Evolutionary conservation across 169 alveolate species (phyloP).

Genomic region (Cryptosporidium sp.): DNA sequence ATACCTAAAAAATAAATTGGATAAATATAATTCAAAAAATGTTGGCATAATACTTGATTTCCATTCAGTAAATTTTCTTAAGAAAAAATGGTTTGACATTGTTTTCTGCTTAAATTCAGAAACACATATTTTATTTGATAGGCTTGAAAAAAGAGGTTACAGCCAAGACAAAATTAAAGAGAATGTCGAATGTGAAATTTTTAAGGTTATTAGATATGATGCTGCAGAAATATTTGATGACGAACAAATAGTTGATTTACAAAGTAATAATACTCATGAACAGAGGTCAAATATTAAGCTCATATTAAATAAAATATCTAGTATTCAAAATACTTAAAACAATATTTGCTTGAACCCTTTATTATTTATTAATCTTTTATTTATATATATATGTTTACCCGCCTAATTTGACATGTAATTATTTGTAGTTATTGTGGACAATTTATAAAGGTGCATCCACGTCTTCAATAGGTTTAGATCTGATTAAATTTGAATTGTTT

Average conservation of each 20-base stretch:
- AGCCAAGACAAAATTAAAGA: slow-evolving; percentile 80
- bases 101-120: slow-evolving; percentile 79
- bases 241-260: slow-evolving; percentile 75
- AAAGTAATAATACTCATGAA: slow-evolving; percentile 78
- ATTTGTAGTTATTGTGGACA: slow-evolving; percentile 53
- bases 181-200: slow-evolving; percentile 83
- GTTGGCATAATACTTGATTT: slow-evolving; percentile 80
- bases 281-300: slow-evolving; percentile 79
- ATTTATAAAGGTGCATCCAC: slow-evolving; percentile 53
- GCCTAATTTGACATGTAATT: slow-evolving; percentile 43
- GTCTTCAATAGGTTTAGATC: slow-evolving; percentile 68
- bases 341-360: not conserved
- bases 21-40: slow-evolving; percentile 74
- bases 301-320: slow-evolving; percentile 34
- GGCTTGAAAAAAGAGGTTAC: slow-evolving; percentile 81
- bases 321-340: not conserved
- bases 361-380: not conserved
- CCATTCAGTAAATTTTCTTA: slow-evolving; percentile 80
- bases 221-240: slow-evolving; percentile 75
- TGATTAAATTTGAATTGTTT: slow-evolving; percentile 16
- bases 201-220: slow-evolving; percentile 82
- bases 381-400: not conserved
- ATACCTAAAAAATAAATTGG: slow-evolving; percentile 75
- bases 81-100: slow-evolving; percentile 80
- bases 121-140: slow-evolving; percentile 81